phyloP scores from a whole-genome alignment of 805 yeast genomes.

The Candida yuanshanica region DNA sequence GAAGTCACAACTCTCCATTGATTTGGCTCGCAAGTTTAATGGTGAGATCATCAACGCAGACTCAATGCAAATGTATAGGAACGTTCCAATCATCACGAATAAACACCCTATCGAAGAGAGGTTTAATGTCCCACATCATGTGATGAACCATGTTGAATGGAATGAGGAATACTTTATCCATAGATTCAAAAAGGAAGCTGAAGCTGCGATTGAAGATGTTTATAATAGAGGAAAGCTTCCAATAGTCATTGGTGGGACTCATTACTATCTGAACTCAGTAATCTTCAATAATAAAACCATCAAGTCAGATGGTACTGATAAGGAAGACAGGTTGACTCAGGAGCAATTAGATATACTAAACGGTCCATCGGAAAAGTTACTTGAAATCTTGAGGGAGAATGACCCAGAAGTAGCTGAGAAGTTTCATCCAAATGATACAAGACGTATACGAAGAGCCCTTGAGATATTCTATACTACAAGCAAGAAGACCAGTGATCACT shows the following conservation, averaged over 20 bases:
- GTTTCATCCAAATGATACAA: slow-evolving; percentile 86
- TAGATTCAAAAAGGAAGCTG: slow-evolving; percentile 70
- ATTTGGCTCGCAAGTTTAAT: slow-evolving; percentile 65
- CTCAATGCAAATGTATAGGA: slow-evolving; percentile 90
- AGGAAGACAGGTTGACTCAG: slow-evolving; percentile 18
- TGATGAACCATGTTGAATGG: slow-evolving; percentile 83
- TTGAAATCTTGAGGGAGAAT: slow-evolving; percentile 38
- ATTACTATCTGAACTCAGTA: slow-evolving; percentile 80
- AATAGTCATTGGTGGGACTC: slow-evolving; percentile 93
- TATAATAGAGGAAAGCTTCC: slow-evolving; percentile 69
- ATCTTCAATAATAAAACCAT: slow-evolving; percentile 67
- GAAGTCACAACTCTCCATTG: slow-evolving; percentile 78
- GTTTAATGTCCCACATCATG: slow-evolving; percentile 73
- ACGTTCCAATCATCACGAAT: slow-evolving; percentile 73
- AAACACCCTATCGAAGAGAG: slow-evolving; percentile 85
- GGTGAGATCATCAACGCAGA: slow-evolving; percentile 96
- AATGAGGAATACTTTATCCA: slow-evolving; percentile 76
- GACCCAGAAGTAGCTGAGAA: slow-evolving; percentile 76
- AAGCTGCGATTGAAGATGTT: slow-evolving; percentile 53
- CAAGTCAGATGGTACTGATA: slow-evolving; percentile 22
- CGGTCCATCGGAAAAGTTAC: slow-evolving; percentile 47
- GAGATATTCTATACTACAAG: slow-evolving; percentile 73
- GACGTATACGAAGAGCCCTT: slow-evolving; percentile 74
- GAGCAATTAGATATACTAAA: slow-evolving; percentile 42
- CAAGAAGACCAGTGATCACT: slow-evolving; percentile 62